Evolutionary conservation across 306 rosid genomes (phyloP), one percentile per base, ranked within the genome.

Genomic region (Cicer bijugum): DNA sequence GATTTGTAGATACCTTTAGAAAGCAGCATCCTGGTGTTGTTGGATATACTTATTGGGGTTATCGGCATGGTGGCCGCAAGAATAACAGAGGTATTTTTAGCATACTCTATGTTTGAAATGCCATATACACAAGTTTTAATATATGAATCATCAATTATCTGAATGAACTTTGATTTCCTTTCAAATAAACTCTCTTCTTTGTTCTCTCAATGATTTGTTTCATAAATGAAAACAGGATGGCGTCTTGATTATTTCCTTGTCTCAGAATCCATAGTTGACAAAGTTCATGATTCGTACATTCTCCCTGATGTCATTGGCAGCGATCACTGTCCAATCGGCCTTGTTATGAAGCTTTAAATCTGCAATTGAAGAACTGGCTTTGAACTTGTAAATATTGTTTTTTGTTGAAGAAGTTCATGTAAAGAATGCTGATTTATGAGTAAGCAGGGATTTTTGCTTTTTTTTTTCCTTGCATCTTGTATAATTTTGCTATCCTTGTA

Each of bases 31-130:
- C 98, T 15, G 87, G 86, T 58, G 94, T 82, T 59, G 86, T 93
- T 69, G 98, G 98, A 72, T 93, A 91, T 77, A 93, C 98, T 9
- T 93, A 91, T 67, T 93, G 98, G 98, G 98, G 98, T 71, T 91
- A 86, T 69, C 84, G 96, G 61, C 97, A 93, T 52, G 94, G 94
- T 16, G 89, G 52, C 9, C 97, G 98, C 78, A 93, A 89, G 86
- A 57, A 66, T 59, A 93, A 93, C 86, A 83, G 50, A 88, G 98
- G 98, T 93, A 81, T 19, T 58, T 69, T 71, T 43, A 20, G 20
- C 68, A 4, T n/a, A 12, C 61, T 47, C 50, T 58, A 56, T 20
- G 17, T 37, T 43, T 76, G 53, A 23, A 19, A 53, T 35, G 14
- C 47, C 48, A 60, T 65, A 11, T 20, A 38, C 42, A 12, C 42